Evolutionary conservation across 2,329 filamentous ascomycete species (phyloP).

Genomic region (Scedosporium minutisporum): DNA sequence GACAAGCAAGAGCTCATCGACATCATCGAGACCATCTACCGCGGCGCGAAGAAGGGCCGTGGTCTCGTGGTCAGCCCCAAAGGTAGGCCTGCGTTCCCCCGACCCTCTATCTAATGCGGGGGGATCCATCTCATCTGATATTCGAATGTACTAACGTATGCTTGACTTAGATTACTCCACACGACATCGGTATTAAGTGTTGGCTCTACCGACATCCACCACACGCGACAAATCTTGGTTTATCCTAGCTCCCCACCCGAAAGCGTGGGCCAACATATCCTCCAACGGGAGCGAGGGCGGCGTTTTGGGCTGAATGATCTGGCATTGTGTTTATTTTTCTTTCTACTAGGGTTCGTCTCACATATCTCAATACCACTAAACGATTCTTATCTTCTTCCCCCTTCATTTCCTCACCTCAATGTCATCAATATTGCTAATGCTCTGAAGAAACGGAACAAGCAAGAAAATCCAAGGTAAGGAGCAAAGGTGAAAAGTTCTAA

Average conservation of each 20-base stretch:
- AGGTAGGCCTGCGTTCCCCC: slow-evolving; percentile 27
- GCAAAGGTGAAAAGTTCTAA: not conserved
- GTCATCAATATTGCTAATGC: slow-evolving; percentile 4
- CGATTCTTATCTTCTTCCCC: not conserved
- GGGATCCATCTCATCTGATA: too few species aligned
- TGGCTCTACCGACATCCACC: not conserved
- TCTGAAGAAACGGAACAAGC: not conserved
- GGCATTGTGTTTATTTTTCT: not conserved
- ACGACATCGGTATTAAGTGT: slow-evolving; percentile 24
- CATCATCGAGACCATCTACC: slow-evolving; percentile 95
- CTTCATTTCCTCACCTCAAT: not conserved
- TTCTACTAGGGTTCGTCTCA: slow-evolving; percentile 17
- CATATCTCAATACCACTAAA: slow-evolving; percentile 9
- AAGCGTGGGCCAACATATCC: not conserved
- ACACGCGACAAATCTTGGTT: too few species aligned
- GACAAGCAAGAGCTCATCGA: slow-evolving; percentile 98
- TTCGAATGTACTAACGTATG: not conserved
- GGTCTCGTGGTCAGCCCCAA: slow-evolving; percentile 96
- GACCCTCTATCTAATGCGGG: not conserved
- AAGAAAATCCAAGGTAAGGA: not conserved
- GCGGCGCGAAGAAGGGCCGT: slow-evolving; percentile 94
- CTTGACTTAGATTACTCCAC: slow-evolving; percentile 22
- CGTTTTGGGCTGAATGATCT: not conserved
- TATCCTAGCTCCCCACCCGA: not conserved
- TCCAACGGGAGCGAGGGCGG: not conserved